These are phyloP conservation scores for Boletus insuetus DNA, from an alignment of 768 basidiomycete genomes.

Conservation along the genomic window DNA sequence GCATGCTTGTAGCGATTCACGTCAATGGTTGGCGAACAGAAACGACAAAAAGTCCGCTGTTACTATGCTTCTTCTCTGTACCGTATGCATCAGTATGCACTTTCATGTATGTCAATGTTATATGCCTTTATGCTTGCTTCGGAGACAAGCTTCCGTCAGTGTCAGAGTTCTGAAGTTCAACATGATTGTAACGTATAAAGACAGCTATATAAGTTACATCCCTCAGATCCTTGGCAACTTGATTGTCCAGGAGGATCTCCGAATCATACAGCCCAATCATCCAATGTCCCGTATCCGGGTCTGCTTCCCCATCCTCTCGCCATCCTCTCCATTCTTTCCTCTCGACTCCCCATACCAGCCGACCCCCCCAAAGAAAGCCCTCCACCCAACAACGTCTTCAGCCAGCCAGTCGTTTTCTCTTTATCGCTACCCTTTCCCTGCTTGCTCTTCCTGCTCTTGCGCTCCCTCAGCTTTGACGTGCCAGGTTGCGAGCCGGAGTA, in stretches of 20 bases:
- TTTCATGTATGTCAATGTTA: conserved; percentile 14
- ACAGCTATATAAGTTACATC: conserved; percentile 12
- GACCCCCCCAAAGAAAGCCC: conserved; percentile 25
- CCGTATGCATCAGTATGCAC: conserved; percentile 10
- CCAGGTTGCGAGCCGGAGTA: conserved; percentile 42
- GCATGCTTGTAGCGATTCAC: conserved; percentile 32
- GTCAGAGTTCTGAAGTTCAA: background rate
- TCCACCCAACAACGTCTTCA: conserved; percentile 17
- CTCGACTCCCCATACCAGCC: conserved; percentile 29
- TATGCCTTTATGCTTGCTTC: conserved; percentile 7
- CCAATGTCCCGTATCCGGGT: conserved; percentile 40
- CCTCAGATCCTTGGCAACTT: background rate
- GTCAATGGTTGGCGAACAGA: background rate
- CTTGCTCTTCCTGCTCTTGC: conserved; percentile 30
- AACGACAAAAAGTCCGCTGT: background rate
- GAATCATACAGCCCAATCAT: conserved; percentile 55
- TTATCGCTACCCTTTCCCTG: conserved; percentile 32
- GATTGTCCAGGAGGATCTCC: background rate
- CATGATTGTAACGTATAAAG: background rate
- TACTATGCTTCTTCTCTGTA: conserved; percentile 11
- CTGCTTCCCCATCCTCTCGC: conserved; percentile 47
- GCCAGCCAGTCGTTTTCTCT: conserved; percentile 26
- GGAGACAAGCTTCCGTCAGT: background rate
- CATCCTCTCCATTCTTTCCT: conserved; percentile 51
- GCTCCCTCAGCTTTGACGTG: conserved; percentile 35